These are phyloP conservation scores for Osmanthus fragrans DNA, from an alignment of 257 asterid genomes.

Conservation along the genomic window DNA sequence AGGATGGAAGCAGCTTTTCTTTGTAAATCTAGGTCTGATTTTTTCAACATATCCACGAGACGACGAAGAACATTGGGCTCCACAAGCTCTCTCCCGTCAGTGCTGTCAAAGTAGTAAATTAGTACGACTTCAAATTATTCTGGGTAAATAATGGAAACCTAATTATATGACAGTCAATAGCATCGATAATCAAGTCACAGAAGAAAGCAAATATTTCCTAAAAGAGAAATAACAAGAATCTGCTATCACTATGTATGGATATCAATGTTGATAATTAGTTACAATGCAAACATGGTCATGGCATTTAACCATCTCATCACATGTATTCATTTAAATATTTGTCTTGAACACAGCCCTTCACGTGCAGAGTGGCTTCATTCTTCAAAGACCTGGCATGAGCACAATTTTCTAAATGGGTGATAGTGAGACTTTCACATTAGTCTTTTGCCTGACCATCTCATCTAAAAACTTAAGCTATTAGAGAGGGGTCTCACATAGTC, in stretches of 20 bases:
- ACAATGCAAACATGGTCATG: neutral
- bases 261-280: neutral
- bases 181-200: constrained; percentile 2
- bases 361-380: neutral
- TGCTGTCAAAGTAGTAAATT: constrained; percentile 43
- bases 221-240: neutral
- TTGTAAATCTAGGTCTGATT: constrained; percentile 59
- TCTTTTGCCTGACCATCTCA: too few species aligned
- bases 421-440: too few species aligned
- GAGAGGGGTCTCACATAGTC: too few species aligned
- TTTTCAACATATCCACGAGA: constrained; percentile 67
- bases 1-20: constrained; percentile 75
- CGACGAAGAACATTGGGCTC: constrained; percentile 55
- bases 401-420: too few species aligned
- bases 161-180: constrained; percentile 4
- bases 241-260: neutral
- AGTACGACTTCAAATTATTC: constrained; percentile 15
- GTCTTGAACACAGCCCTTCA: neutral
- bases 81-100: constrained; percentile 38
- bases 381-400: neutral
- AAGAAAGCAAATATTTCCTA: neutral
- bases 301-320: neutral
- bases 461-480: too few species aligned
- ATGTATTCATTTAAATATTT: neutral
- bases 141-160: neutral